A percentile compares a stretch with the other conserved stretches of the same genome.
These are phyloP conservation scores for Calonectria montana DNA, from an alignment of 2,329 filamentous ascomycete genomes.

Conservation along the genomic window DNA sequence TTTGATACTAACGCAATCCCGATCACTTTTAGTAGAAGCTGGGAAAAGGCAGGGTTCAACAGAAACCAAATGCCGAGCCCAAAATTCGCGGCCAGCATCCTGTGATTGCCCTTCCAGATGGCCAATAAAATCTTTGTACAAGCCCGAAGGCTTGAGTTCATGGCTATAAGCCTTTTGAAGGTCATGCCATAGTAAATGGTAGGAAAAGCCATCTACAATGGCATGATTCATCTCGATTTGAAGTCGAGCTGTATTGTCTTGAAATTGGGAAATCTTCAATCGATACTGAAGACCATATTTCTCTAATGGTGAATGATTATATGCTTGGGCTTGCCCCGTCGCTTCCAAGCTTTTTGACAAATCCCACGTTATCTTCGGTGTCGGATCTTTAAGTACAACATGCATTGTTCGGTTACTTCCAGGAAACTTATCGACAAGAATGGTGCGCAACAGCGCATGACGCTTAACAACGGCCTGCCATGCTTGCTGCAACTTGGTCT, in stretches of 20 bases:
- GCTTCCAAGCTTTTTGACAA: neutral
- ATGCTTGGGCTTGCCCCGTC: neutral
- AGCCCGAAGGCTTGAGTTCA: neutral
- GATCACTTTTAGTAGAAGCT: neutral
- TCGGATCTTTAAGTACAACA: constrained; percentile 17
- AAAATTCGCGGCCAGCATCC: neutral
- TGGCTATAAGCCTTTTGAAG: constrained; percentile 41
- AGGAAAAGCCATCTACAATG: constrained; percentile 45
- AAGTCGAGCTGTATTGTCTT: constrained; percentile 8
- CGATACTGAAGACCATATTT: constrained; percentile 18
- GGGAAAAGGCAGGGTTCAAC: constrained; percentile 3
- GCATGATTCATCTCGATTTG: constrained; percentile 48
- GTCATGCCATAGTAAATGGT: constrained; percentile 43
- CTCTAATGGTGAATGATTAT: neutral
- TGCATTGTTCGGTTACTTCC: constrained; percentile 21
- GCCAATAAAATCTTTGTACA: constrained; percentile 10
- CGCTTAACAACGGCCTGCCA: constrained; percentile 20
- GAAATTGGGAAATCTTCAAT: constrained; percentile 26
- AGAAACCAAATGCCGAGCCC: neutral
- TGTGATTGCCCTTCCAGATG: neutral
- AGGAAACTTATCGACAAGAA: constrained; percentile 21
- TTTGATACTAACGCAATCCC: neutral
- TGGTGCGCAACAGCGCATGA: constrained; percentile 18
- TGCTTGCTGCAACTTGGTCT: constrained; percentile 3
- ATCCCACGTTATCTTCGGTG: neutral